A percentile compares a stretch with the other conserved stretches of the same genome.
Conservation (phyloP, 2,329 filamentous ascomycete genomes). For the Emmonsia crescens region DNA sequence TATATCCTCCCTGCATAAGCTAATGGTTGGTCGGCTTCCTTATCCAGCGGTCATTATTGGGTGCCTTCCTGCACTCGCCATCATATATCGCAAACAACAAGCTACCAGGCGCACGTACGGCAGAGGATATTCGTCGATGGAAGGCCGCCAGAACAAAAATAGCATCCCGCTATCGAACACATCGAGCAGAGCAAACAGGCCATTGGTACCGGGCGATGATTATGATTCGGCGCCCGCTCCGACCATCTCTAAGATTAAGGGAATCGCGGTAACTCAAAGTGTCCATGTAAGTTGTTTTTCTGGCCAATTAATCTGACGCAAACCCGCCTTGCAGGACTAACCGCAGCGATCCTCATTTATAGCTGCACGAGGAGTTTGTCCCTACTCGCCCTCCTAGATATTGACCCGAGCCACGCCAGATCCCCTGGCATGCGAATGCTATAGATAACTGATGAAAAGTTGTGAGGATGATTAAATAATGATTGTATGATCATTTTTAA, state of each 20-base stretch:
- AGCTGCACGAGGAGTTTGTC: constrained; percentile 1
- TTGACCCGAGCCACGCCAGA: background rate
- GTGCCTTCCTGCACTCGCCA: constrained; percentile 2
- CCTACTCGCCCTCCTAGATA: background rate
- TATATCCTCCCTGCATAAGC: background rate
- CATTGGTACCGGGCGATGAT: background rate
- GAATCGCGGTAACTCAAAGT: constrained; percentile 1
- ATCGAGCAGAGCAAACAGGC: background rate
- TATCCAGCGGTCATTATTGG: constrained; percentile 5
- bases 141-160: background rate
- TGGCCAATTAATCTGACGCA: background rate
- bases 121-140: background rate
- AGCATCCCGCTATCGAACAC: constrained; percentile 1
- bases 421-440: background rate
- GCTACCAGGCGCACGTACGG: background rate
- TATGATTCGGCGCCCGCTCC: background rate
- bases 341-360: background rate
- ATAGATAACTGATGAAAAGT: background rate
- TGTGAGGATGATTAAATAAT: background rate
- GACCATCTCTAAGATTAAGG: background rate
- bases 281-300: background rate
- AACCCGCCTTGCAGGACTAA: background rate
- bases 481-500: background rate
- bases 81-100: constrained; percentile 4
- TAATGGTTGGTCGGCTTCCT: background rate